Evolutionary conservation across 31 red algal species (phyloP).

Genomic region (Odonthalia washingtoniensis): DNA sequence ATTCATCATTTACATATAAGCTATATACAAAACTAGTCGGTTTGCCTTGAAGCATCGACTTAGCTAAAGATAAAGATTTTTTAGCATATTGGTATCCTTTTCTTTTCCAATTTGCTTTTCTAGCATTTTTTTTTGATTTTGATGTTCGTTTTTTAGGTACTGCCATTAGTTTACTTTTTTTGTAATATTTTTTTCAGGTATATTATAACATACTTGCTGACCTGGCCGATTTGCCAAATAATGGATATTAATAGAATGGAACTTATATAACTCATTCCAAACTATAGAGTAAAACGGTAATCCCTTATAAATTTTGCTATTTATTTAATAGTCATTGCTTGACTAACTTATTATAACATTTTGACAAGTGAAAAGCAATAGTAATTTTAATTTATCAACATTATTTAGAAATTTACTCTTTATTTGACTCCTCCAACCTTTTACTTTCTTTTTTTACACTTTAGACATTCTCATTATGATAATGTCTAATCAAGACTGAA

Average conservation of each 20-base stretch:
- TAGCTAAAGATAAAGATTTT: not conserved
- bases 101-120: conserved; percentile 5
- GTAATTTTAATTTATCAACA: too few species aligned
- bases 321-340: conserved; percentile 29
- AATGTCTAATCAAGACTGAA: conserved; percentile 50
- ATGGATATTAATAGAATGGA: too few species aligned
- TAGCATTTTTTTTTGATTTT: not conserved
- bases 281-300: too few species aligned
- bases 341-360: conserved; percentile 45
- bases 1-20: conserved; percentile 40
- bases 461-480: conserved; percentile 5
- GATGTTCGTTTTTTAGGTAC: not conserved
- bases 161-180: not conserved
- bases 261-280: too few species aligned
- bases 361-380: too few species aligned
- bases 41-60: not conserved
- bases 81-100: not conserved
- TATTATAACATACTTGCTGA: too few species aligned
- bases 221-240: too few species aligned
- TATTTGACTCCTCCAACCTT: too few species aligned
- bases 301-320: not conserved
- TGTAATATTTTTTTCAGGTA: too few species aligned
- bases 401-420: too few species aligned
- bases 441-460: conserved; percentile 30
- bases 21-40: conserved; percentile 13